These are phyloP conservation scores for Paecilomyces variotii DNA, from an alignment of 2,329 filamentous ascomycete genomes.

Conservation along the genomic window DNA sequence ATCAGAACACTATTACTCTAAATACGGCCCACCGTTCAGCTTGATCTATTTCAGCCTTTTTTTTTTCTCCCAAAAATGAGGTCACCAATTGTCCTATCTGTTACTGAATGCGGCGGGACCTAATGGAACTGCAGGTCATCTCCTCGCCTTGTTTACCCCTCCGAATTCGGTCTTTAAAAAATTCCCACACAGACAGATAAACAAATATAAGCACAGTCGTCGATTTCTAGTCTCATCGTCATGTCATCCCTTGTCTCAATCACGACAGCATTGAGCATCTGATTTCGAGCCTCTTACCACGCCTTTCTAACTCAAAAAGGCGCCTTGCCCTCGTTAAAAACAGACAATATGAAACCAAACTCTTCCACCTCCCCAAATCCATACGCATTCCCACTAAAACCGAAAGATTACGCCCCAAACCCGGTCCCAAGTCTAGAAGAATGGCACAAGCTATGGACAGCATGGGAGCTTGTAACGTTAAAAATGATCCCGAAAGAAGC, in stretches of 20 bases:
- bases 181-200: not conserved
- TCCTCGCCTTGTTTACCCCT: not conserved
- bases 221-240: not conserved
- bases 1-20: not conserved
- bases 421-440: not conserved
- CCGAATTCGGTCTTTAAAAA: not conserved
- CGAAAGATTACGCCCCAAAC: not conserved
- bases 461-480: not conserved
- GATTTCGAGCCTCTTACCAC: not conserved
- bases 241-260: not conserved
- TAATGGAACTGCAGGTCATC: not conserved
- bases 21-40: not conserved
- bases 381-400: not conserved
- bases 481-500: not conserved
- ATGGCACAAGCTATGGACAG: not conserved
- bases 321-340: not conserved
- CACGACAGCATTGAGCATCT: not conserved
- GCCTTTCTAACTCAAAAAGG: not conserved
- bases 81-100: not conserved
- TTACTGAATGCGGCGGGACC: not conserved
- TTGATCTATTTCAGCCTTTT: not conserved
- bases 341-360: not conserved
- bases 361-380: not conserved
- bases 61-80: not conserved
- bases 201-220: not conserved